These are phyloP conservation scores for Spergularia bocconei DNA, from an alignment of 148 eudicot genomes.

Conservation along the genomic window DNA sequence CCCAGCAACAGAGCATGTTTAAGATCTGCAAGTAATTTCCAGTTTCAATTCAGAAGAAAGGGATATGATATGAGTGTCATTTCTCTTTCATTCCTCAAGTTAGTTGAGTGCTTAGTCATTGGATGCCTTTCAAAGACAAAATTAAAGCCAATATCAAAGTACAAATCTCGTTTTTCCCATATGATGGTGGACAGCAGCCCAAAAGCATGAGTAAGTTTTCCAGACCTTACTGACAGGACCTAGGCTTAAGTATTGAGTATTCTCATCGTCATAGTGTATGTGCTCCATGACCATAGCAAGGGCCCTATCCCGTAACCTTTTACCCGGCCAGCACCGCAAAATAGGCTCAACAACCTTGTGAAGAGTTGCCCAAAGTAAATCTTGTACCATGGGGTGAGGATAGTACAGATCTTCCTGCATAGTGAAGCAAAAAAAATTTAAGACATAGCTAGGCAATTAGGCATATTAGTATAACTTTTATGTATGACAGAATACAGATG, in stretches of 20 bases:
- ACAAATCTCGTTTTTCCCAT: too few relatives aligned
- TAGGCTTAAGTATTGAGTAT: conserved; percentile 88
- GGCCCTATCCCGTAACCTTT: conserved; percentile 79
- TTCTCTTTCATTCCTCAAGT: neutral
- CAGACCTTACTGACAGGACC: conserved; percentile 94
- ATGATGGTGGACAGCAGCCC: too few relatives aligned
- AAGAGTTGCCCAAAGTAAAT: conserved; percentile 81
- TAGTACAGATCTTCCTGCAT: conserved; percentile 97
- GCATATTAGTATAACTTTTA: too few relatives aligned
- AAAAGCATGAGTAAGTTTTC: neutral
- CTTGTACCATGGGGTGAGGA: conserved; percentile 87
- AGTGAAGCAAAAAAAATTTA: conserved; percentile 12
- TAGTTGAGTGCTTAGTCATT: neutral
- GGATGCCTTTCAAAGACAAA: neutral
- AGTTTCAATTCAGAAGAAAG: neutral
- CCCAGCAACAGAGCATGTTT: conserved; percentile 99
- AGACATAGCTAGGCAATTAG: neutral
- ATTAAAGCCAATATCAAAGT: neutral
- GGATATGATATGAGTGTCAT: neutral
- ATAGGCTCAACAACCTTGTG: conserved; percentile 79
- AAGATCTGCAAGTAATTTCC: conserved; percentile 32
- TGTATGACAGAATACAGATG: too few relatives aligned
- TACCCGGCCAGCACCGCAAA: conserved; percentile 82
- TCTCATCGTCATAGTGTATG: conserved; percentile 97
- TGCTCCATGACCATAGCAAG: conserved; percentile 79